Percentiles rank a stretch among this genome's conserved stretches.
Conservation (phyloP, 2,329 filamentous ascomycete genomes). For the Colletotrichum cuscutae region DNA sequence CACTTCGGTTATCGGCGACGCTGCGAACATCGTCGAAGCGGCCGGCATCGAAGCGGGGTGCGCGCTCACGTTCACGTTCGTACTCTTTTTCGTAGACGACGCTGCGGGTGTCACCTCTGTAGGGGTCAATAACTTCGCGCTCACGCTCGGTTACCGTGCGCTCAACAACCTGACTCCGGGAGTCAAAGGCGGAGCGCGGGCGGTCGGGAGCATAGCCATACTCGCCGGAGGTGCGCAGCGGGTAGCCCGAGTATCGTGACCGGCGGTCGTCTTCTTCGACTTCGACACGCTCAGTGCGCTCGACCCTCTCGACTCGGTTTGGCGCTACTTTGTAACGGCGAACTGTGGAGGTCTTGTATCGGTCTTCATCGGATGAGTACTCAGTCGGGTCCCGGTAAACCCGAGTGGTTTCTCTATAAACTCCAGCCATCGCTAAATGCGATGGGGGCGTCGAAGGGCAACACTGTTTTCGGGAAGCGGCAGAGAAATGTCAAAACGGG, state of each 20-base stretch:
- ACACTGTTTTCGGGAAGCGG: constrained; percentile 27
- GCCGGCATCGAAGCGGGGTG: constrained; percentile 22
- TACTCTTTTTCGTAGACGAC: constrained; percentile 46
- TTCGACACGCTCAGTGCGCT: constrained; percentile 50
- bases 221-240: constrained; percentile 52
- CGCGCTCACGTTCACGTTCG: constrained; percentile 39
- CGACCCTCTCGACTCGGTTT: constrained; percentile 52
- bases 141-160: constrained; percentile 40
- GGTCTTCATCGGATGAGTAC: constrained; percentile 55
- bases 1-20: constrained; percentile 48
- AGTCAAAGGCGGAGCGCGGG: constrained; percentile 62
- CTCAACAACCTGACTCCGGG: constrained; percentile 41
- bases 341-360: constrained; percentile 58
- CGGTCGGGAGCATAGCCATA: constrained; percentile 57
- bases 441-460: constrained; percentile 7
- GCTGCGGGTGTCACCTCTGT: constrained; percentile 39
- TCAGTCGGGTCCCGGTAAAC: constrained; percentile 46
- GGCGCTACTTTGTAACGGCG: constrained; percentile 63
- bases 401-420: constrained; percentile 47
- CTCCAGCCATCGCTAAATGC: constrained; percentile 35
- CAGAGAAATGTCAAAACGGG: constrained; percentile 10
- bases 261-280: constrained; percentile 59
- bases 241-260: constrained; percentile 52
- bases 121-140: constrained; percentile 36
- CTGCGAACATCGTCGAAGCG: constrained; percentile 43